These are phyloP conservation scores for Raddia distichophylla DNA, from an alignment of 176 grass and related monocot species.

Conservation along the genomic window DNA sequence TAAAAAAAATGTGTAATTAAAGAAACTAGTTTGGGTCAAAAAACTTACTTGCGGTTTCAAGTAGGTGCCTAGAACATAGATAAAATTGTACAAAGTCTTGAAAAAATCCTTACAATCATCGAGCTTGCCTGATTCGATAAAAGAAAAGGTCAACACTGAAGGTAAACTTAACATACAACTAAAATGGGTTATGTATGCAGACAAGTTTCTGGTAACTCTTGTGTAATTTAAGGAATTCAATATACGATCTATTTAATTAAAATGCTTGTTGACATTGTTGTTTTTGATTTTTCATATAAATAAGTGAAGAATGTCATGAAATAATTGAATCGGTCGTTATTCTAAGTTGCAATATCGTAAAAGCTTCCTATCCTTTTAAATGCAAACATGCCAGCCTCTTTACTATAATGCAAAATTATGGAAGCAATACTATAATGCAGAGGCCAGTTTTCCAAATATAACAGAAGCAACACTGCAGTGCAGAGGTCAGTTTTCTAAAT, in stretches of 20 bases:
- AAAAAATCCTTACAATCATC: conserved; percentile 92
- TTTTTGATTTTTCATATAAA: neutral
- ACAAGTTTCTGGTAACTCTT: neutral
- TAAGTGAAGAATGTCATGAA: neutral
- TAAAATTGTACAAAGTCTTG: conserved; percentile 82
- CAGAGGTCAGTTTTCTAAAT: neutral
- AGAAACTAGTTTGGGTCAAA: conserved; percentile 14
- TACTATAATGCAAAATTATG: neutral
- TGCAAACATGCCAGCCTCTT: neutral
- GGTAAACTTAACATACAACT: neutral
- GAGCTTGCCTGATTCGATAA: conserved; percentile 55
- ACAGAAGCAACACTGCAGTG: neutral
- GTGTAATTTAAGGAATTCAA: conserved; percentile 20
- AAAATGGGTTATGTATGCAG: neutral
- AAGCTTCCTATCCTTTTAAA: conserved; percentile 9
- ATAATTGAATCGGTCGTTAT: neutral
- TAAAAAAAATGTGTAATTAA: conserved; percentile 24
- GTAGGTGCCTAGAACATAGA: conserved; percentile 92
- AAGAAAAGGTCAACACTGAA: conserved; percentile 18
- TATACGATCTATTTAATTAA: neutral
- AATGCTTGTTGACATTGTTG: neutral
- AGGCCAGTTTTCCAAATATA: neutral
- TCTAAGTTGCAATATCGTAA: neutral
- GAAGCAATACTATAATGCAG: neutral
- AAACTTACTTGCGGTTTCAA: conserved; percentile 96